Evolutionary conservation across 2,329 filamentous ascomycete species (phyloP).

Genomic region (Cryphonectria japonica): DNA sequence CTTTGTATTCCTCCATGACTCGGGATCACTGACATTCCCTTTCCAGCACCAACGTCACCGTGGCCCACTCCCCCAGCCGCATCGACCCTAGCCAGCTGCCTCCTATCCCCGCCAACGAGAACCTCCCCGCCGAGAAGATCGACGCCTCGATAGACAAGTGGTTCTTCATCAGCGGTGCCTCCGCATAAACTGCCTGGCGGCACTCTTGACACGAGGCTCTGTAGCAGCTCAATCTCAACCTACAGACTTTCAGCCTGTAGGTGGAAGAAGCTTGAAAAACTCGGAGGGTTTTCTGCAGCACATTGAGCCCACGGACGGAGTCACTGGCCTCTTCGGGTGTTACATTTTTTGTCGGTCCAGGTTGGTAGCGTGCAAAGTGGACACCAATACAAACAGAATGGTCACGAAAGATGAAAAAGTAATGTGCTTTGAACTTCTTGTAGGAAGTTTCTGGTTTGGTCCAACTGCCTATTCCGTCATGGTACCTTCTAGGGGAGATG

Average conservation of each 20-base stretch:
- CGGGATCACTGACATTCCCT: constrained; percentile 11
- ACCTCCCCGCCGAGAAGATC: constrained; percentile 83
- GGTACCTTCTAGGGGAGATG: neutral
- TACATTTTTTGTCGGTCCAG: constrained; percentile 2
- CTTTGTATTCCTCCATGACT: neutral
- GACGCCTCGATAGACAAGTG: constrained; percentile 99
- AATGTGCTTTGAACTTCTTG: neutral
- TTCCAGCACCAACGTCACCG: constrained; percentile 76
- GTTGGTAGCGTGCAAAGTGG: constrained; percentile 6
- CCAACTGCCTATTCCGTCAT: neutral
- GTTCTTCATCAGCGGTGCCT: constrained; percentile 99
- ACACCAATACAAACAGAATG: neutral
- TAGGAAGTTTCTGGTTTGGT: neutral
- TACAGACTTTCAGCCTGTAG: neutral
- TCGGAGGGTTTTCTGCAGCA: neutral
- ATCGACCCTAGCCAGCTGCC: constrained; percentile 71
- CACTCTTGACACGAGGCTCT: constrained; percentile 20
- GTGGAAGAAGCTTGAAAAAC: constrained; percentile 2
- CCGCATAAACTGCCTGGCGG: constrained; percentile 57
- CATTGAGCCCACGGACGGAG: neutral
- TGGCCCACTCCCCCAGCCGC: constrained; percentile 73
- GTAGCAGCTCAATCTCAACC: neutral
- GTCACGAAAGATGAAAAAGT: neutral
- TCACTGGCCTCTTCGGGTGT: constrained; percentile 17
- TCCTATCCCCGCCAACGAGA: constrained; percentile 78